A percentile compares a stretch with the other conserved stretches of the same genome.
These are phyloP conservation scores for Claviceps africana DNA, from an alignment of 2,329 filamentous ascomycete species.

Conservation along the genomic window DNA sequence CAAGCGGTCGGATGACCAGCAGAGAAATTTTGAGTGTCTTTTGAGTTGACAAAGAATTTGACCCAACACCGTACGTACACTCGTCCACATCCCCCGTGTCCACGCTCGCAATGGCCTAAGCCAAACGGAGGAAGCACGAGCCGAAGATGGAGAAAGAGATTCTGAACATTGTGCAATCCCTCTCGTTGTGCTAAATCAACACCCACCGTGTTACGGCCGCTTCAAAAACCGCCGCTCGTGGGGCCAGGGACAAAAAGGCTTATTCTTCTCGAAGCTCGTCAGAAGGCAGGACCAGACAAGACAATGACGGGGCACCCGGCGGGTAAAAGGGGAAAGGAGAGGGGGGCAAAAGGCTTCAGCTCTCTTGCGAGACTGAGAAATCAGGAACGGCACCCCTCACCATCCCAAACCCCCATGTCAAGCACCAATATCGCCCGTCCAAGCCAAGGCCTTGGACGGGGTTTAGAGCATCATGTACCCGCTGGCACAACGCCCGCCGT, in stretches of 20 bases:
- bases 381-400: background rate
- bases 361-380: background rate
- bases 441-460: background rate
- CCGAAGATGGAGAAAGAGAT: no score
- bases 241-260: no score
- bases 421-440: background rate
- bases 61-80: no score
- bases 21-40: background rate
- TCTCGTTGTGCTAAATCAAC: background rate
- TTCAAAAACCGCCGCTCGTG: background rate
- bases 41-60: background rate
- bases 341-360: background rate
- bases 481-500: background rate
- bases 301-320: background rate
- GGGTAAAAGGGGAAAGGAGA: background rate
- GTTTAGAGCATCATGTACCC: background rate
- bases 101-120: no score
- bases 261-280: constrained; percentile 16
- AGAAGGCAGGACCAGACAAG: constrained; percentile 7
- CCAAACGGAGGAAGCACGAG: no score
- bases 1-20: background rate
- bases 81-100: no score
- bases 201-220: background rate
- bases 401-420: no score
- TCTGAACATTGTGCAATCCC: background rate